Evolutionary conservation across 2,329 filamentous ascomycete species (phyloP), one percentile per base, ranked within the genome.

Genomic region (Mycosphaerelloides madeirae): DNA sequence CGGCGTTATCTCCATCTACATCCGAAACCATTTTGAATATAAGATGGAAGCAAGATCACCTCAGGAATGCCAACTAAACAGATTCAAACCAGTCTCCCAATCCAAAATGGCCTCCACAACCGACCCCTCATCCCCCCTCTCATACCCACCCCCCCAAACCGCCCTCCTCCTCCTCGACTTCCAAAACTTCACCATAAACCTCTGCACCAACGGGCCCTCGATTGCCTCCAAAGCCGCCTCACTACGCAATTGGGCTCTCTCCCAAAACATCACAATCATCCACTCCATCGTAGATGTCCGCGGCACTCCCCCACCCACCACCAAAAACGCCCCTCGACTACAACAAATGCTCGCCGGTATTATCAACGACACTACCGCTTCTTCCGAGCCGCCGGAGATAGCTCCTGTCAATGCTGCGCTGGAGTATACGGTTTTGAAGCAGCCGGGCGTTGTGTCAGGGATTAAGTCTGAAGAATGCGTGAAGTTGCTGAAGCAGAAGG

Each of bases 101-200:
- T 9, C 22, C 9, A 25, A 25, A 25, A 25, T 25, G 22, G 22
- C 22, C 9, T 5, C 22, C 15, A n/a, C 19, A 6, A 14, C 19
- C 29, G 41, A 53, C 37, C 38, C 38, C 6, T 38, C 50, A 25
- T 50, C 50, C 6, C 47, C 50, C 12, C 35, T 43, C 13, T 36
- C 40, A 29, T 53, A 53, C 37, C 15, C 16, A 12, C 31, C 41
- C 11, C n/a, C 16, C 1, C 47, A 50, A 18, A 53, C 50, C n/a
- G 50, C 50, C 3, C 36, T 53, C 6, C 35, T 53, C 6, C 41
- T 53, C 1, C 29, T 53, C 16, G 50, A 53, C 40, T 53, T 39
- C 43, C 50, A 53, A 29, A 32, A 31, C 35, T 43, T 50, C 41
- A 40, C 44, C 31, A 35, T 53, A 16, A 20, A 20, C 6, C 18